Base-by-base conservation (phyloP, 1,139 yeast genomes). In the Candida freyschussii region DNA sequence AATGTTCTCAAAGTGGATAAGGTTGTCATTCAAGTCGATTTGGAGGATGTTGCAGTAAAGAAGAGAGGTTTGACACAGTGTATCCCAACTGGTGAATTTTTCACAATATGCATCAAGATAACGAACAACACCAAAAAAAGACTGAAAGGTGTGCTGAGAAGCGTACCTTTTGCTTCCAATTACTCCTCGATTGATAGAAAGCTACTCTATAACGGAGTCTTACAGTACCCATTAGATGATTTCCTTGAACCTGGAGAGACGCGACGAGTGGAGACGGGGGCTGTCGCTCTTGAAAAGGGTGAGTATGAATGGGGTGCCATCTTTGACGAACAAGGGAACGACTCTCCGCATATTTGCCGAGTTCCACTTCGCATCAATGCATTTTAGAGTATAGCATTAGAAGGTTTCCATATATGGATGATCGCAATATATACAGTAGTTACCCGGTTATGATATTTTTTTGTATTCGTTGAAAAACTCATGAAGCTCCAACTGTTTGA, bases 251-350 rank as follows among this genome's bases (percentile, higher is more conserved):
- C 80, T 0, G 72, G 73, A 0, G 66, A 59, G 17, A 50, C 63
- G 0, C 37, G 57, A 8, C 60, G 57, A 8, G 54, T 73, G 12
- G 63, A 62, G 13, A 50, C 78, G 32, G 78, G 85, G 6, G 70
- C 79, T 36, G 69, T 77, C 14, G 67, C 81, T 13, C 59, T 85
- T 32, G 83, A 78, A 33, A 67, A 69, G 26, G 95, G 95, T 2
- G 81, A 76, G 35, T 83, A 77, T 51, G 89, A 81, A 53, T 82
- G 94, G 86, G 84, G 87, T 1, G 70, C 77, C 1, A 58, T 82
- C 3, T 65, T 83, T 42, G 94, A 84, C 41, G 69, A 67, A 18
- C 39, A 53, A 14, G 54, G 49, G 26, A 40, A 27, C 6, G 56
- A 50, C 5, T 40, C 46, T 12, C 61, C 59, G 30, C 56, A 57